A percentile compares a stretch with the other conserved stretches of the same genome.
phyloP scores from a whole-genome alignment of 768 basidiomycete species.

The Psilocybe cyanescens region DNA sequence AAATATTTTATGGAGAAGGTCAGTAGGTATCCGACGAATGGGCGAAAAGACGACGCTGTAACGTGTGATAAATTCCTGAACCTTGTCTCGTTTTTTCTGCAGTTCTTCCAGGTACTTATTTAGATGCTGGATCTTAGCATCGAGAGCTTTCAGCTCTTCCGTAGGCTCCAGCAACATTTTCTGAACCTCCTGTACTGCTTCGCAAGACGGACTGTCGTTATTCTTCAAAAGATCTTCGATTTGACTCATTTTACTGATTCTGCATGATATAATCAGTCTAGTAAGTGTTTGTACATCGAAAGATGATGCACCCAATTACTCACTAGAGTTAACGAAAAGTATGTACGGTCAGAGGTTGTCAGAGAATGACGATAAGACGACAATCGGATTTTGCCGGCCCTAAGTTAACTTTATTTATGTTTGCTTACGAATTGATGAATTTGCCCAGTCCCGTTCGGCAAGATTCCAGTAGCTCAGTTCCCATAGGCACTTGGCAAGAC shows the following conservation, averaged over 20 bases:
- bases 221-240: not conserved
- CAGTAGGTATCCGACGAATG: not conserved
- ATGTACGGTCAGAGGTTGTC: too few species aligned
- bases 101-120: not conserved
- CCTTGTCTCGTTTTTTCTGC: not conserved
- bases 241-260: too few species aligned
- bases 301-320: too few species aligned
- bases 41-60: not conserved
- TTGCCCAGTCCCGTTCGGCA: too few species aligned
- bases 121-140: not conserved
- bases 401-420: too few species aligned
- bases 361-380: too few species aligned
- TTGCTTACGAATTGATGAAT: too few species aligned
- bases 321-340: too few species aligned
- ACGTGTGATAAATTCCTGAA: not conserved
- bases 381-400: too few species aligned
- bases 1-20: not conserved
- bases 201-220: not conserved
- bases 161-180: not conserved
- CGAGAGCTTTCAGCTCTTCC: not conserved
- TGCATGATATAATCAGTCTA: too few species aligned
- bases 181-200: not conserved
- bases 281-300: too few species aligned
- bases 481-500: not conserved
- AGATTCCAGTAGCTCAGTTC: too few species aligned